Evolutionary conservation across 495 filamentous ascomycete species (phyloP), one percentile per base, ranked within the genome.

Genomic region (Aspergillus sparsus): DNA sequence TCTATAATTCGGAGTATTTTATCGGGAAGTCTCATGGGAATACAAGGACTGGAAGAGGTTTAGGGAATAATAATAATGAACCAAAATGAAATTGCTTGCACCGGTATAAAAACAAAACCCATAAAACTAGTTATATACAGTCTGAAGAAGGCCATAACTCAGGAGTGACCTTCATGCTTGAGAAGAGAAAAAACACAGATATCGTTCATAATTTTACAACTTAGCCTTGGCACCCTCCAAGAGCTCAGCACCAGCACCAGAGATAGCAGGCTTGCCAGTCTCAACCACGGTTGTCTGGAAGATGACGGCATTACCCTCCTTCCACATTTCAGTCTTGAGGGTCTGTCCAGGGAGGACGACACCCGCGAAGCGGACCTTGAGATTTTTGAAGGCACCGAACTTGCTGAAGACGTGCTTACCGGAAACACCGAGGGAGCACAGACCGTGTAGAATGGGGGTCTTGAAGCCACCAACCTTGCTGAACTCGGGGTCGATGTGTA

Each of bases 261-360:
- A 83, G 75, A 98, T 97, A 62, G 89, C 90, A 63, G 92, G 76
- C 82, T 97, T 98, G 47, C 94, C 95, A 52, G 94, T 98, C 83
- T 98, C 94, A 68, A 92, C 90, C 44, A 98, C 94, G 69, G 84
- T 93, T 16, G 87, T 85, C 83, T 98, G 92, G 82, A 98, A 98
- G 49, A 97, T 74, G 31, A 98, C 87, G 68, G 84, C 88, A 62
- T 83, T 83, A n/a, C 86, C 89, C 70, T 93, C 92, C 83, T 92
- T 96, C 94, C 94, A 98, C 91, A 96, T 96, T 85, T 98, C 94
- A 34, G 93, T 98, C 67, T 86, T 84, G 37, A 98, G 83, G 53
- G 91, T 98, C 85, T 98, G 91, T 6, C 94, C 95, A 1, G 94
- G 95, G 27, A 93, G 65, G 2, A 98, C 94, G 11, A 91, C 88